A percentile compares a stretch with the other conserved stretches of the same genome.
Evolutionary conservation across 2,329 filamentous ascomycete genomes (phyloP).

Genomic region (Tolypocladium album): DNA sequence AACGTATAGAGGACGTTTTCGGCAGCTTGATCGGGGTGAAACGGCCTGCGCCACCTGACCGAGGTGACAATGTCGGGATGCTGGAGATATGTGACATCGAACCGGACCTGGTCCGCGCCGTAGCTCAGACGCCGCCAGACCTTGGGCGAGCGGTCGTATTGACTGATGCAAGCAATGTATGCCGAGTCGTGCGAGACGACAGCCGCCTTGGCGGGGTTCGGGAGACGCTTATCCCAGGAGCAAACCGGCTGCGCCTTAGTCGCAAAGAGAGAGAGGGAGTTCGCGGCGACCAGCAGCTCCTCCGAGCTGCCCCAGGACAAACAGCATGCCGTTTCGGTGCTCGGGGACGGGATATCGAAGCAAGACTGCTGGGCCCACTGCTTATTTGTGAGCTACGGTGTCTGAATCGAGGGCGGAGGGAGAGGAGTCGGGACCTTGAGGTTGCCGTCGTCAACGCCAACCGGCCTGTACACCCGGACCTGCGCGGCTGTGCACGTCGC

Average conservation of each 20-base stretch:
- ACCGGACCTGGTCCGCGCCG: constrained; percentile 70
- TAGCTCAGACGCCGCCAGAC: constrained; percentile 86
- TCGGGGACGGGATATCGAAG: constrained; percentile 32
- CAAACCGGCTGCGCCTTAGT: constrained; percentile 36
- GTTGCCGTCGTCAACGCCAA: constrained; percentile 57
- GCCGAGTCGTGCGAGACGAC: constrained; percentile 77
- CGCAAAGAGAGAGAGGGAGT: constrained; percentile 57
- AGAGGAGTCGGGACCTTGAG: constrained; percentile 49
- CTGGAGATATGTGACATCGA: constrained; percentile 84
- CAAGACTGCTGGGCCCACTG: constrained; percentile 56
- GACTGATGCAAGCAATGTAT: constrained; percentile 72
- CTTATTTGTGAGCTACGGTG: constrained; percentile 10
- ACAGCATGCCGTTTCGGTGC: constrained; percentile 23
- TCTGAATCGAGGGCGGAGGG: constrained; percentile 11
- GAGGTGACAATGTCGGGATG: constrained; percentile 74
- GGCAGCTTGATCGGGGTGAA: constrained; percentile 64
- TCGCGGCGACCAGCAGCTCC: constrained; percentile 72
- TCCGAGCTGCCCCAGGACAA: constrained; percentile 83
- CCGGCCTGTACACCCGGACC: constrained; percentile 70
- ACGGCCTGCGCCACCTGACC: constrained; percentile 75
- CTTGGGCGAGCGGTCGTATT: constrained; percentile 76
- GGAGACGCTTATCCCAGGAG: constrained; percentile 66
- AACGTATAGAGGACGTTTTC: constrained; percentile 88
- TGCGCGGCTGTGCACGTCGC: constrained; percentile 57
- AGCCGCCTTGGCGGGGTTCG: constrained; percentile 63